These are phyloP conservation scores for Cucumis melo DNA, from an alignment of 306 rosid species.

Conservation along the genomic window DNA sequence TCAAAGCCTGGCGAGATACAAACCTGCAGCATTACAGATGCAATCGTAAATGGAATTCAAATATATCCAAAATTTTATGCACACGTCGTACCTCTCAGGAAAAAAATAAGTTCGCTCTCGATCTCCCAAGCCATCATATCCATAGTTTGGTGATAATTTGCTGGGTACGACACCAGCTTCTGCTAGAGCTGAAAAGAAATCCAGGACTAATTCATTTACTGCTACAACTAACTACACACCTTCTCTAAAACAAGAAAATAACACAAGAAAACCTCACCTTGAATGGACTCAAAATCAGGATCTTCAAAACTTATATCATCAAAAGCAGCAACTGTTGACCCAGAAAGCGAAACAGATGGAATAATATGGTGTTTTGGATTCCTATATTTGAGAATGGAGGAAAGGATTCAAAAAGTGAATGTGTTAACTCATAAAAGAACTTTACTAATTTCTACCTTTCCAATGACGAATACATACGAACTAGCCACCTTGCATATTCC, in stretches of 20 bases:
- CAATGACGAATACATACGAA: slow-evolving; percentile 40
- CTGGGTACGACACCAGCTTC: slow-evolving; percentile 82
- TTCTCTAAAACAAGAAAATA: background rate
- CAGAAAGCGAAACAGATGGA: slow-evolving; percentile 46
- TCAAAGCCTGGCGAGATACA: slow-evolving; percentile 72
- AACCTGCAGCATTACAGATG: slow-evolving; percentile 34
- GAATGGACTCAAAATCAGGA: slow-evolving; percentile 59
- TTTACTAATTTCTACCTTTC: slow-evolving; percentile 49
- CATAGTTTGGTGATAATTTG: slow-evolving; percentile 41
- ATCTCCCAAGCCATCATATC: slow-evolving; percentile 16
- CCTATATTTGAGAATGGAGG: slow-evolving; percentile 32
- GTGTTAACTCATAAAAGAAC: background rate
- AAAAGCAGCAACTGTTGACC: slow-evolving; percentile 51
- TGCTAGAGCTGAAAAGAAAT: slow-evolving; percentile 48
- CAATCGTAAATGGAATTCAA: slow-evolving; percentile 11
- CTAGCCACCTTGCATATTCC: slow-evolving; percentile 86
- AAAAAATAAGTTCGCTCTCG: slow-evolving; percentile 26
- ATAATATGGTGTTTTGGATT: slow-evolving; percentile 43
- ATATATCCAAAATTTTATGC: background rate
- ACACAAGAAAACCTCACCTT: slow-evolving; percentile 36
- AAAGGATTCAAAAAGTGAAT: background rate
- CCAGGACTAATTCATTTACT: slow-evolving; percentile 13
- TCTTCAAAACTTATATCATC: slow-evolving; percentile 44
- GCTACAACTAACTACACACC: background rate
- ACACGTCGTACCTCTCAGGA: slow-evolving; percentile 50